These are phyloP conservation scores for Cadophora sp. DNA, from an alignment of 2,329 filamentous ascomycete genomes.

Conservation along the genomic window DNA sequence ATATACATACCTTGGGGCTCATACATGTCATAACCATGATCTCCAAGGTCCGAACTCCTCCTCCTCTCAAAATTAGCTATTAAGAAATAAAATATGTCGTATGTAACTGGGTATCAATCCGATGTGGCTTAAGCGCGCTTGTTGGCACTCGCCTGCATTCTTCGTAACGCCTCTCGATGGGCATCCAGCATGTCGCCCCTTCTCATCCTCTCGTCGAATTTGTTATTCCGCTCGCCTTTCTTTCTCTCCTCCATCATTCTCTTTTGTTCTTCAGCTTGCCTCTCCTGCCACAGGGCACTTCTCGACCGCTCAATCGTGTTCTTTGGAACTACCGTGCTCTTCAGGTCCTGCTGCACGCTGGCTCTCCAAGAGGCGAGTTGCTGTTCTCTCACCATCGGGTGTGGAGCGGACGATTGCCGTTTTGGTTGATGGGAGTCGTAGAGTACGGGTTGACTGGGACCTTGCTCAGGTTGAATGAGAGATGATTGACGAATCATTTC, in stretches of 20 bases:
- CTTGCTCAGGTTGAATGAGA: conserved; percentile 26
- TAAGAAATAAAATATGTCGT: conserved; percentile 19
- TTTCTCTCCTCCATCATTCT: conserved; percentile 62
- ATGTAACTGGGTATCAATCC: conserved; percentile 11
- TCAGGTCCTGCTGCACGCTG: conserved; percentile 68
- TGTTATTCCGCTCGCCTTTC: conserved; percentile 64
- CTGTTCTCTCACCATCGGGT: conserved; percentile 57
- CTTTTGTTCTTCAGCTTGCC: conserved; percentile 60
- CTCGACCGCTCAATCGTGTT: conserved; percentile 60
- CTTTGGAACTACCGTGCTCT: conserved; percentile 40
- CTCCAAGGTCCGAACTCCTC: background rate
- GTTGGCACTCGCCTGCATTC: conserved; percentile 65
- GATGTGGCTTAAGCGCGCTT: conserved; percentile 27
- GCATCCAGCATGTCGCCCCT: conserved; percentile 75
- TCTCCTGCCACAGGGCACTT: conserved; percentile 64
- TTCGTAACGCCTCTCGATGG: conserved; percentile 80
- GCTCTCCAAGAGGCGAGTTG: conserved; percentile 72
- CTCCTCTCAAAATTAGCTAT: conserved; percentile 23
- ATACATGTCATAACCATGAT: conserved; percentile 14
- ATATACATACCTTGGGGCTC: conserved; percentile 15
- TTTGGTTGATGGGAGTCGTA: conserved; percentile 64
- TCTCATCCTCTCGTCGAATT: conserved; percentile 78
- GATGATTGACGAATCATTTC: conserved; percentile 59
- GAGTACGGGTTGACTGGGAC: conserved; percentile 41
- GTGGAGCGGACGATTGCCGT: conserved; percentile 53